phyloP scores from a whole-genome alignment of 352 stramenopile genomes.

The Pythium sp. region DNA sequence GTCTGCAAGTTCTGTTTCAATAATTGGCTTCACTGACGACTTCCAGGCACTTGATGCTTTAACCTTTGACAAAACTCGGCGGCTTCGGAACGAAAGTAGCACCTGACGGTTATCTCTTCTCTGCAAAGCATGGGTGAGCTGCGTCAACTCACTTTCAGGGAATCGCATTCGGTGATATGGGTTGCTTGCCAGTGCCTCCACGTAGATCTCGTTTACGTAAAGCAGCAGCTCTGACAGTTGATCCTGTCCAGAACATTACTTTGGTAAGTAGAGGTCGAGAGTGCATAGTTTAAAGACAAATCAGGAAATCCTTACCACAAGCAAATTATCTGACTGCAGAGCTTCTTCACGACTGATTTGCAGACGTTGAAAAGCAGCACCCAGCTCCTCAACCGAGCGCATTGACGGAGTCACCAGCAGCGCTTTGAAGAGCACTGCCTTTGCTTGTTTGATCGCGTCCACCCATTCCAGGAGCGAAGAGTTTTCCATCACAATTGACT shows the following conservation, averaged over 20 bases:
- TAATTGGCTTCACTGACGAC: not conserved
- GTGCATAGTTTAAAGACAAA: not conserved
- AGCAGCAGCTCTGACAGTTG: conserved; percentile 38
- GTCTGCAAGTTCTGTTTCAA: not conserved
- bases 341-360: conserved; percentile 29
- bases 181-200: conserved; percentile 44
- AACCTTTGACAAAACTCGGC: conserved; percentile 41
- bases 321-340: conserved; percentile 18
- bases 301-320: conserved; percentile 24
- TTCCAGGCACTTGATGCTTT: conserved; percentile 18
- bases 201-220: conserved; percentile 37
- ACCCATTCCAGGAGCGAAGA: conserved; percentile 29
- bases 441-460: conserved; percentile 23
- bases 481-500: conserved; percentile 17
- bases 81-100: conserved; percentile 28
- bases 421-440: conserved; percentile 22
- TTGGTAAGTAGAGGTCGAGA: not conserved
- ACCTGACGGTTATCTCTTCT: conserved; percentile 33
- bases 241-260: conserved; percentile 15
- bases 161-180: conserved; percentile 31
- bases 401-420: conserved; percentile 34
- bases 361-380: conserved; percentile 21
- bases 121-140: conserved; percentile 27
- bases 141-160: conserved; percentile 18
- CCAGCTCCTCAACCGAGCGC: conserved; percentile 26